These are phyloP conservation scores for Sarcomyxa edulis DNA, from an alignment of 768 basidiomycete genomes.

Conservation along the genomic window DNA sequence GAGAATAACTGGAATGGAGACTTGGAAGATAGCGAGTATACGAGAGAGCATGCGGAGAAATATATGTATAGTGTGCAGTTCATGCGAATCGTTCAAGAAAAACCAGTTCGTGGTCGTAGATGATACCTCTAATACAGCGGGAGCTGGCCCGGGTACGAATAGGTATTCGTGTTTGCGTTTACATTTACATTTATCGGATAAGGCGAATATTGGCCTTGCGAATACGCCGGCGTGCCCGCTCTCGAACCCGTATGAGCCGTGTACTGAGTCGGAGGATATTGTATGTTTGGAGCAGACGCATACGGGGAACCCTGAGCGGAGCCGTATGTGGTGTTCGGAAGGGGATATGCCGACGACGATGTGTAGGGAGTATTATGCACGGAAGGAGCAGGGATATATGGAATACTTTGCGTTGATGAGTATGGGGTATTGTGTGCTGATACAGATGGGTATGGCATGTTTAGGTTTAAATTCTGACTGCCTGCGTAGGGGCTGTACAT, in stretches of 20 bases:
- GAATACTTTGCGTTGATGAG: background rate
- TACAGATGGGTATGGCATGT: too few species aligned
- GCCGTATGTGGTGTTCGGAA: constrained; percentile 2
- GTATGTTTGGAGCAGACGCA: too few species aligned
- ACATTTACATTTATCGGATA: background rate
- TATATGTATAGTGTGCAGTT: background rate
- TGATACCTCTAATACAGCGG: background rate
- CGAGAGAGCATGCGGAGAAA: too few species aligned
- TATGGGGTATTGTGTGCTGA: too few species aligned
- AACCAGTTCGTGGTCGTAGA: background rate
- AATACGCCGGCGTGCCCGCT: background rate
- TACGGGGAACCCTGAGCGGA: background rate
- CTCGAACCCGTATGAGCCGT: background rate
- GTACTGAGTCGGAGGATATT: background rate
- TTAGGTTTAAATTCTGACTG: too few species aligned
- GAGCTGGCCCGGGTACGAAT: background rate
- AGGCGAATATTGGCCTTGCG: background rate
- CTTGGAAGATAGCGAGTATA: too few species aligned
- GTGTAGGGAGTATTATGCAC: background rate
- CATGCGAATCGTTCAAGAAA: background rate
- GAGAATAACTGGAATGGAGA: too few species aligned
- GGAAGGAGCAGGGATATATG: constrained; percentile 1
- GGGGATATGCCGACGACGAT: constrained; percentile 1
- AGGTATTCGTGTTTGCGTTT: background rate
- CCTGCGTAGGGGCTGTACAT: too few species aligned